phyloP scores from a whole-genome alignment of 352 stramenopile species.

The Phytophthora fragariae region DNA sequence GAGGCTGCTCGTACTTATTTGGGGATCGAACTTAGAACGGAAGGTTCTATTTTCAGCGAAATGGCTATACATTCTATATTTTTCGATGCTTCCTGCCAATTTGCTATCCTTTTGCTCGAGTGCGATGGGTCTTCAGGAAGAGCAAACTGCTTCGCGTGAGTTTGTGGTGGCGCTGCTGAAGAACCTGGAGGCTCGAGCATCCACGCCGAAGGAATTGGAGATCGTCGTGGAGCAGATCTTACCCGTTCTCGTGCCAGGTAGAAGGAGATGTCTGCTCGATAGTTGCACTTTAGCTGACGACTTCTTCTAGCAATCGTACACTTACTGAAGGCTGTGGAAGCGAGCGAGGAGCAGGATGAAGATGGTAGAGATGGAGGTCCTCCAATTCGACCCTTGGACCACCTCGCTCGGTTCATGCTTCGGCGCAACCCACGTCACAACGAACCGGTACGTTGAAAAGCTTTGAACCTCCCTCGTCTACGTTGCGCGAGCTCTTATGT shows the following conservation, averaged over 20 bases:
- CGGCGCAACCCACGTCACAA: conserved; percentile 69
- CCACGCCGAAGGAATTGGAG: conserved; percentile 50
- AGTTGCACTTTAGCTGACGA: background rate
- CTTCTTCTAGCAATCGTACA: conserved; percentile 50
- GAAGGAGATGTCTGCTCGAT: background rate
- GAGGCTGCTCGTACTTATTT: conserved; percentile 19
- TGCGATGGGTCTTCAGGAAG: conserved; percentile 33
- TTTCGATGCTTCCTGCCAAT: background rate
- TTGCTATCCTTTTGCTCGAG: conserved; percentile 1
- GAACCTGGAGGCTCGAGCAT: conserved; percentile 38
- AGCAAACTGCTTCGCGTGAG: conserved; percentile 45
- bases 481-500: no score
- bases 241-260: conserved; percentile 65
- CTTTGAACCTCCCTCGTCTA: background rate
- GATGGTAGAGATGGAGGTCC: conserved; percentile 47
- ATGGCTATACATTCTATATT: conserved; percentile 24
- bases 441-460: conserved; percentile 47
- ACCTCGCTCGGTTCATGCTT: conserved; percentile 72
- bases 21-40: conserved; percentile 13
- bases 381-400: conserved; percentile 64
- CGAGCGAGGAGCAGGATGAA: conserved; percentile 47
- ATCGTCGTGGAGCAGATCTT: conserved; percentile 66
- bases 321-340: conserved; percentile 58
- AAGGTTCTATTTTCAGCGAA: conserved; percentile 20
- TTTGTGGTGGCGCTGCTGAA: conserved; percentile 54